Base-by-base conservation (phyloP, 2,329 filamentous ascomycete species). In the Fusarium denticulatum region DNA sequence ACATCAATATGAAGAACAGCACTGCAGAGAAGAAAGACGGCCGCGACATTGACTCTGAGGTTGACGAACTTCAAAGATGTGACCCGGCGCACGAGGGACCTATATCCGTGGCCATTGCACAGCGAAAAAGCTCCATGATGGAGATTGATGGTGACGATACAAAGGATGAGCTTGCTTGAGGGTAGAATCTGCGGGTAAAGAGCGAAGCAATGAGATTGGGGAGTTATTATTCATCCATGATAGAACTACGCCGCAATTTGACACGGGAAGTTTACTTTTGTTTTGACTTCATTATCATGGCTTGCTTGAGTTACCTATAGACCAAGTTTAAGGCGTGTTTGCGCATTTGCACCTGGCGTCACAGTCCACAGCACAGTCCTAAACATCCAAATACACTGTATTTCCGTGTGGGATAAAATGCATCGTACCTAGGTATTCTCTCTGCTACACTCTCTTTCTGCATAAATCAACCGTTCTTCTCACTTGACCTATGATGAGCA, bases 101-200 rank as follows among this genome's bases (percentile, higher is more conserved):
- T 36, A 67, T 28, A 20, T 43, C 39, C 34, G 36, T 49, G 56
- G 30, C 43, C 28, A 39, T 32, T 58, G 43, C 50, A 18, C 57
- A 63, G 30, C 46, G 18, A 50, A 64, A 55, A 39, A 39, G 53
- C 30, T 60, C 49, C 22, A 50, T 24, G 30, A 67, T 72, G 63
- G 72, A 76, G 28, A 42, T 73, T 24, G 73, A 75, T 46, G 64
- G 47, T 9, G 55, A 65, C 30, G 50, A 61, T 36, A 42, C 55
- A 28, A 63, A 55, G 40, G 57, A 61, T 42, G 69, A 70, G 45
- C 46, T 53, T 56, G 62, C 42, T 46, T 55, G 36, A 53, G 22
- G 24, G 40, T 32, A 42, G 28, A 43, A 55, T 40, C 26, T 22
- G 43, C 14, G 36, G 45, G 60, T 30, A 24, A 55, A 34, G 28